phyloP scores from a whole-genome alignment of 345 rosid genomes.

The Laguncularia racemosa region DNA sequence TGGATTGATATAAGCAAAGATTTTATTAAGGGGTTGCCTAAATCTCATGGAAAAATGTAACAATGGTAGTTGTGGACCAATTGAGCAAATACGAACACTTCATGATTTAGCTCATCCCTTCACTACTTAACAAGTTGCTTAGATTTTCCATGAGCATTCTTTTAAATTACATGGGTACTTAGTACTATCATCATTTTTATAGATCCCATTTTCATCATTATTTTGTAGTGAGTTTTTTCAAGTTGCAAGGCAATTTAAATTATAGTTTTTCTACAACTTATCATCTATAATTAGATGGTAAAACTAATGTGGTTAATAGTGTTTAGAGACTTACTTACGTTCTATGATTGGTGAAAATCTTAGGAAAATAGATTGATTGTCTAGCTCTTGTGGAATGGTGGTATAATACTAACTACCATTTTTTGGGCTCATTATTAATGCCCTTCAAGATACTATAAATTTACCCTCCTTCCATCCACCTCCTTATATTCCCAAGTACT shows the following conservation, averaged over 20 bases:
- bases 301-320: constrained; percentile 4
- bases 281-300: neutral
- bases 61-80: neutral
- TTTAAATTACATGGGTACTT: constrained; percentile 7
- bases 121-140: neutral
- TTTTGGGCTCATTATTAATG: neutral
- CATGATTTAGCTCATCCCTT: neutral
- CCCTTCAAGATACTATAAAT: neutral
- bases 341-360: constrained; percentile 1
- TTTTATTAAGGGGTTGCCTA: neutral
- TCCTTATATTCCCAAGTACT: too few species aligned
- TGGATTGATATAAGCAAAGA: neutral
- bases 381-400: constrained; percentile 1
- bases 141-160: neutral
- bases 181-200: too few species aligned
- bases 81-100: neutral
- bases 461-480: neutral
- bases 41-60: neutral
- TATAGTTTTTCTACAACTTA: neutral
- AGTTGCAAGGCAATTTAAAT: neutral
- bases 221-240: constrained; percentile 5
- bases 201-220: neutral
- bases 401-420: constrained; percentile 3
- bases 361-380: neutral
- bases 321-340: neutral